A percentile compares a stretch with the other conserved stretches of the same genome.
Evolutionary conservation across 2,329 filamentous ascomycete species (phyloP).

Genomic region (Exserohilum rostratum): DNA sequence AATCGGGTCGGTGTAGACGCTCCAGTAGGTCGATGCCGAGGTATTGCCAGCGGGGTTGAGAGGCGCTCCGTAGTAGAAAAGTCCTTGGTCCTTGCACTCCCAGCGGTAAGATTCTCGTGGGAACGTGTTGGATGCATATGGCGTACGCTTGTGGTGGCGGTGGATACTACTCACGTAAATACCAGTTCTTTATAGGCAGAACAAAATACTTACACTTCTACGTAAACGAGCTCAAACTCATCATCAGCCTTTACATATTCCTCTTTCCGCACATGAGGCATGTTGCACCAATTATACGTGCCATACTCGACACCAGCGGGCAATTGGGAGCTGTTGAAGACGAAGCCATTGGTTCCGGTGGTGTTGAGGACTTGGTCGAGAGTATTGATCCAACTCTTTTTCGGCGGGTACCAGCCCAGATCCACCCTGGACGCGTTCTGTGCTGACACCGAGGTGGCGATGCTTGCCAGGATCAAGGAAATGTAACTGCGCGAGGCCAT

Average conservation of each 20-base stretch:
- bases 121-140: conserved; percentile 78
- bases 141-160: conserved; percentile 83
- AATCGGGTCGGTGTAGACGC: conserved; percentile 63
- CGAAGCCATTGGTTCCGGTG: conserved; percentile 72
- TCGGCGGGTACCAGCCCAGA: conserved; percentile 45
- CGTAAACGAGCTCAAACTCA: conserved; percentile 72
- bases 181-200: not conserved
- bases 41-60: conserved; percentile 53
- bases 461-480: conserved; percentile 27
- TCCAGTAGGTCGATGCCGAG: conserved; percentile 68
- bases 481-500: conserved; percentile 29
- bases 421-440: conserved; percentile 30
- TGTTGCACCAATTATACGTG: conserved; percentile 83
- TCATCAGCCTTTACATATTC: conserved; percentile 65
- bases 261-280: conserved; percentile 75
- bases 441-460: conserved; percentile 15
- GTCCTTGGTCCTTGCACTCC: conserved; percentile 72
- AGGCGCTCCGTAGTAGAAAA: conserved; percentile 72
- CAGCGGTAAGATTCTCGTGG: conserved; percentile 74
- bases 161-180: conserved; percentile 59
- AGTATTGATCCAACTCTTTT: conserved; percentile 62
- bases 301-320: conserved; percentile 62
- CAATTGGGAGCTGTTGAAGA: conserved; percentile 70
- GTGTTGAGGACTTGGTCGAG: conserved; percentile 63
- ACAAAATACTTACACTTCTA: conserved; percentile 66